phyloP scores from a whole-genome alignment of 257 asterid species.

The Thymus mandschuricus region DNA sequence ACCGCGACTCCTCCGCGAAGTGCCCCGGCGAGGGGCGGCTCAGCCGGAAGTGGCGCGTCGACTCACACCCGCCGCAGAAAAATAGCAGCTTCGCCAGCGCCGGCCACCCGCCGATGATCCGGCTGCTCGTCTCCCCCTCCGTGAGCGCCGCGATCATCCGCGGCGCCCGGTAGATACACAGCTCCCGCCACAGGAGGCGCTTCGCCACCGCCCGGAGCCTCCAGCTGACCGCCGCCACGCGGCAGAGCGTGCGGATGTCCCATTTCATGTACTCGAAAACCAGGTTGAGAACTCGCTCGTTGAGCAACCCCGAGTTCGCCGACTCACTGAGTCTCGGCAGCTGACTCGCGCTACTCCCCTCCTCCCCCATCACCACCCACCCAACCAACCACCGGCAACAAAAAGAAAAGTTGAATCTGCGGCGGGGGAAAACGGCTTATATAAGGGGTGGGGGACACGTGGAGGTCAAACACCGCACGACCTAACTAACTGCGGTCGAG shows the following conservation, averaged over 20 bases:
- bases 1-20: conserved; percentile 60
- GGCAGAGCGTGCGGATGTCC: conserved; percentile 70
- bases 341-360: conserved; percentile 31
- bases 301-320: conserved; percentile 50
- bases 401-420: not conserved
- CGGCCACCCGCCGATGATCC: conserved; percentile 72
- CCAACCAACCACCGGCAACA: not conserved
- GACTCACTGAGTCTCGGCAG: conserved; percentile 40
- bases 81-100: conserved; percentile 75
- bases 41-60: conserved; percentile 52
- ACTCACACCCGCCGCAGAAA: conserved; percentile 77
- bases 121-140: conserved; percentile 39
- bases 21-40: conserved; percentile 51
- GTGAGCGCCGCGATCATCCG: conserved; percentile 49
- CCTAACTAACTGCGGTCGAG: not conserved
- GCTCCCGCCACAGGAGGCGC: conserved; percentile 74
- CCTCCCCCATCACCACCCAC: conserved; percentile 28
- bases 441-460: conserved; percentile 22
- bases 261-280: conserved; percentile 61
- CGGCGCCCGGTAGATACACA: conserved; percentile 69
- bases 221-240: conserved; percentile 50
- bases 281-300: conserved; percentile 59
- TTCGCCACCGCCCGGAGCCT: conserved; percentile 69
- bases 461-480: not conserved
- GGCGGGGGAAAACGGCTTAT: conserved; percentile 14